phyloP scores from a whole-genome alignment of 306 rosid genomes.

The Trichosanthes cucumerina region DNA sequence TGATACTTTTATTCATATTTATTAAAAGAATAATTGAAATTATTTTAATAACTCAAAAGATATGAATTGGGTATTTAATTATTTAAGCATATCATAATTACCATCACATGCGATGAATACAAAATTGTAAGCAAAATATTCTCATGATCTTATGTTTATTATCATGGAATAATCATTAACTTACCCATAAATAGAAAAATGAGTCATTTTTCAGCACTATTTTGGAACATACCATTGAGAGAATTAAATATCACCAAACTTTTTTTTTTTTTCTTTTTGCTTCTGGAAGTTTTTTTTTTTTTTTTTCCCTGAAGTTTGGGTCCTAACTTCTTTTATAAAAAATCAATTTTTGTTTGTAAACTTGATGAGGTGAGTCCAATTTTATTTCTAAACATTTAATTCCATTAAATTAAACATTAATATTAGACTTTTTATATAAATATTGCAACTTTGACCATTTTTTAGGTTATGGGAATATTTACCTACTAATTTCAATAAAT shows the following conservation, averaged over 20 bases:
- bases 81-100: background rate
- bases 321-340: no score
- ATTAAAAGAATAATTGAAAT: slow-evolving; percentile 1
- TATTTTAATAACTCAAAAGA: background rate
- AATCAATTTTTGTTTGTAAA: no score
- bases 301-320: background rate
- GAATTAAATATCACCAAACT: background rate
- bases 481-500: no score
- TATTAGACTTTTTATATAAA: no score
- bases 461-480: no score
- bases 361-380: no score
- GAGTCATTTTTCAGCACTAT: background rate
- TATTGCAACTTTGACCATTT: no score
- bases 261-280: background rate
- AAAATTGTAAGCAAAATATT: background rate
- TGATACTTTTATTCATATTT: background rate
- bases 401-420: no score
- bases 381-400: no score
- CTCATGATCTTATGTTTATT: slow-evolving; percentile 3
- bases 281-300: background rate
- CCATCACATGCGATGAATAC: background rate
- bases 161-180: background rate
- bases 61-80: background rate
- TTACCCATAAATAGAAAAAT: background rate
- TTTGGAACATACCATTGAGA: background rate